These are phyloP conservation scores for Lupinus albus DNA, from an alignment of 306 rosid species.

Conservation along the genomic window DNA sequence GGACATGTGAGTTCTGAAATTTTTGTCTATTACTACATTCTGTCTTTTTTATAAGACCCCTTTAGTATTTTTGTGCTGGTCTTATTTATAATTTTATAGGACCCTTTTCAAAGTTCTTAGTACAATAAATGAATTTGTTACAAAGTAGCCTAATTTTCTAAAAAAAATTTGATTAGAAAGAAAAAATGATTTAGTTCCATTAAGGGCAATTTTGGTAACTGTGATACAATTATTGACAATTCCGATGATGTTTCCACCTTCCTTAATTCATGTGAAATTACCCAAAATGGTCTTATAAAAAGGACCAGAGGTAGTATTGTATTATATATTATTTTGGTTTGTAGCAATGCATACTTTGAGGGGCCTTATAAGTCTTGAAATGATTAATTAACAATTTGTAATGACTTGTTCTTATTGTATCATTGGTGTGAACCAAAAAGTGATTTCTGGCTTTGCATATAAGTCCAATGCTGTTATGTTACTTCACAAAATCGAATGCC, in stretches of 20 bases:
- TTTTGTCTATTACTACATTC: not conserved
- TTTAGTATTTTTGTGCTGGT: no score
- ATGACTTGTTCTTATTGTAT: not conserved
- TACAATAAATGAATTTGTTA: no score
- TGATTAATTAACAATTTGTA: constrained; percentile 10
- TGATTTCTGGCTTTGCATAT: constrained; percentile 15
- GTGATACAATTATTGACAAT: no score
- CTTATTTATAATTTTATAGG: no score
- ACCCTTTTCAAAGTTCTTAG: not conserved
- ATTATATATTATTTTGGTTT: not conserved
- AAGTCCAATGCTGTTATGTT: constrained; percentile 17
- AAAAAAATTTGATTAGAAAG: no score
- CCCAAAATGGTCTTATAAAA: not conserved
- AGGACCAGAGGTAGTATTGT: not conserved
- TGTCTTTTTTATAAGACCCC: no score
- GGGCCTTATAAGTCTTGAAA: constrained; percentile 29
- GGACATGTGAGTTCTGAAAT: constrained; percentile 86
- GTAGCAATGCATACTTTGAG: not conserved
- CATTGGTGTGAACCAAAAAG: constrained; percentile 9
- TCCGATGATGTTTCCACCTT: no score
- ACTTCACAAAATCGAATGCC: constrained; percentile 22
- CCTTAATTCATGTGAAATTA: no score
- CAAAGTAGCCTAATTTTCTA: no score
- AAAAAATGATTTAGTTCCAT: no score
- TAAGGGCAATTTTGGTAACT: no score